Percentiles rank a stretch among this genome's conserved stretches.
Evolutionary conservation across 768 basidiomycete species (phyloP).

Genomic region (Dacryopinax spathularia): DNA sequence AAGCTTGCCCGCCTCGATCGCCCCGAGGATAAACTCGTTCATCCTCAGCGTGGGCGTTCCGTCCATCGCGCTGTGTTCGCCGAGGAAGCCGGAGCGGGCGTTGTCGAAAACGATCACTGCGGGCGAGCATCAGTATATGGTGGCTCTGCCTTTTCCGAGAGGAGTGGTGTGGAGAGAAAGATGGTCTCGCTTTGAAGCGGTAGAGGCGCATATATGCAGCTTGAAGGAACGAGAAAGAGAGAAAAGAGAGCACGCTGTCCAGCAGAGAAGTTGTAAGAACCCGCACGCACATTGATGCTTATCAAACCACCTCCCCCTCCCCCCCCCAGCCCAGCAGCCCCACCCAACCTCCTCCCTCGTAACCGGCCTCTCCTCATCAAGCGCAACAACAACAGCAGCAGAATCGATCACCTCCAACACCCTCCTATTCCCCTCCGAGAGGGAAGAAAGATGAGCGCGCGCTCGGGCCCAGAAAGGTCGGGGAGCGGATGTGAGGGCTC

Average conservation of each 20-base stretch:
- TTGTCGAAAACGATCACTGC: constrained; percentile 88
- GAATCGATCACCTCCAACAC: constrained; percentile 72
- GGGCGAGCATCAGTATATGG: not conserved
- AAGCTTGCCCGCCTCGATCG: constrained; percentile 55
- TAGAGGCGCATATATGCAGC: constrained; percentile 1
- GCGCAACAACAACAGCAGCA: constrained; percentile 70
- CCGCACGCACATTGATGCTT: constrained; percentile 72
- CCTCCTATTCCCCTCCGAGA: constrained; percentile 43
- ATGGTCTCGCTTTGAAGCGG: not conserved
- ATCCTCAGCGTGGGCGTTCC: constrained; percentile 88
- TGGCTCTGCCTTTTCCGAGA: not conserved
- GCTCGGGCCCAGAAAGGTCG: constrained; percentile 75
- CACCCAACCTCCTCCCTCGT: constrained; percentile 72
- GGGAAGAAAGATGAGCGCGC: constrained; percentile 49
- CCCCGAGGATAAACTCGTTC: constrained; percentile 84
- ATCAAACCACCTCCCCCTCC: constrained; percentile 85
- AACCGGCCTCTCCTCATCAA: constrained; percentile 71
- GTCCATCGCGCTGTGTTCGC: constrained; percentile 46
- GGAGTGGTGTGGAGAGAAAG: not conserved
- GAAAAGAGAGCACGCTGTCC: not conserved
- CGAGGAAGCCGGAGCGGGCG: constrained; percentile 85
- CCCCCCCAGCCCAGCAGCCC: constrained; percentile 79
- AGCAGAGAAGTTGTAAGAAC: not conserved
- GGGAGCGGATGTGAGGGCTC: constrained; percentile 78
- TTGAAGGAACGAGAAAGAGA: not conserved